Base-by-base conservation (phyloP, 305 asterid genomes). In the Fraxinus angustifolia region DNA sequence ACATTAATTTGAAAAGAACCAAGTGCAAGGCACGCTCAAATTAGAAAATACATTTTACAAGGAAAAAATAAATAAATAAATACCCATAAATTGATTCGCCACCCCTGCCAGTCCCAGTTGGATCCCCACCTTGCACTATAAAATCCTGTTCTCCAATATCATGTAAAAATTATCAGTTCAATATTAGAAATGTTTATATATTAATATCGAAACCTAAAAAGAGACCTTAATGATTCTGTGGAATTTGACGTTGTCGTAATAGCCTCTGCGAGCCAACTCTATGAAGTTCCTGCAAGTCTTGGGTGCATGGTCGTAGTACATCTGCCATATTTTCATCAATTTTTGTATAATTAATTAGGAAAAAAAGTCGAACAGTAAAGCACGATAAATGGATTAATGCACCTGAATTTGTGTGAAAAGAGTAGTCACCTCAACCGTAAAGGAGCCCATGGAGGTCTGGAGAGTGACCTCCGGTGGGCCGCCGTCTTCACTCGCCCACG, bases 61-160 rank as follows among this genome's bases (percentile, higher is more conserved):
- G 77, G 17, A 10, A 45, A 11, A 48, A 76, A 67, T 12, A 14
- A 75, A 35, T 16, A 56, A 7, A 14, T 75, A 73, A 53, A 33
- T 1, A 91, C 99, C 98, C 99, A 31, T 94, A 92, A 78, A 92
- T 93, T 71, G 99, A 95, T 88, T 93, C 98, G 76, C 99, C 99
- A 0, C 99, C 99, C 71, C 97, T 92, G 8, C 98, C 99, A 16
- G 99, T 95, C 76, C 93, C 99, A 68, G 99, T 95, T 45, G 99
- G 99, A 42, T 95, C 99, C 65, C 99, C 99, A 82, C 99, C 99
- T 90, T 95, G 99, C 71, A 95, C 97, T 45, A 95, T 83, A 73
- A 95, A 95, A 84, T 94, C 99, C 97, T 93, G 86, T 8, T 87
- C 77, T 17, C 80, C 53, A 75, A 62, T 73, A 67, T 78, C 26